Percentiles rank a stretch among this genome's conserved stretches.
phyloP scores from a whole-genome alignment of 2,329 filamentous ascomycete genomes.

The Cylindrodendrum hubeiense region DNA sequence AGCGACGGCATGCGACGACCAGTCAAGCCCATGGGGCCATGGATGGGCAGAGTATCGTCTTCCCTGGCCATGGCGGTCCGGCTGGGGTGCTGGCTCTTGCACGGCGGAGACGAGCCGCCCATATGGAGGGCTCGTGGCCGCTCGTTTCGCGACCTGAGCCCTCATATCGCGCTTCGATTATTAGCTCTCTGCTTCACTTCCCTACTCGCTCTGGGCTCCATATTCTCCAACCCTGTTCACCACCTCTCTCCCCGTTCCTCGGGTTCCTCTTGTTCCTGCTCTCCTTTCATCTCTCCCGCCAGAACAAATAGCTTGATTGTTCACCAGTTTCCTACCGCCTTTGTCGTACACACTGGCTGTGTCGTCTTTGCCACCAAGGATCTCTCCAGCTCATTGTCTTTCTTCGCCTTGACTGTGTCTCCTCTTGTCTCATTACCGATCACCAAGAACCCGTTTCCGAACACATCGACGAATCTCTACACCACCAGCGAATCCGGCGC shows the following conservation, averaged over 20 bases:
- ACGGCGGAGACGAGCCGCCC: neutral
- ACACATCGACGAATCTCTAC: neutral
- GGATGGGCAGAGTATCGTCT: slow-evolving; percentile 21
- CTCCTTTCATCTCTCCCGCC: slow-evolving; percentile 10
- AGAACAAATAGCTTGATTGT: slow-evolving; percentile 36
- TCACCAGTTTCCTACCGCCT: slow-evolving; percentile 22
- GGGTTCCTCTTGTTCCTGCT: neutral
- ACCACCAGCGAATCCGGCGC: slow-evolving; percentile 4
- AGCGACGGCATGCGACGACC: slow-evolving; percentile 21
- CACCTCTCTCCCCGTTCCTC: slow-evolving; percentile 5
- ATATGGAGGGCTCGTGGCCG: neutral
- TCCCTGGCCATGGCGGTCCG: slow-evolving; percentile 16
- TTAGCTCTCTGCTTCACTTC: slow-evolving; percentile 8
- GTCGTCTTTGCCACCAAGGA: slow-evolving; percentile 22
- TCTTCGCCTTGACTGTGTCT: neutral
- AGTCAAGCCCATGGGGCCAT: slow-evolving; percentile 22
- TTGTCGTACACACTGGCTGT: slow-evolving; percentile 35
- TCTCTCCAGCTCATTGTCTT: slow-evolving; percentile 3
- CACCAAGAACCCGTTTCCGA: neutral
- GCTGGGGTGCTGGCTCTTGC: slow-evolving; percentile 10
- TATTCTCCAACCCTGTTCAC: slow-evolving; percentile 26
- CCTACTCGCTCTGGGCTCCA: slow-evolving; percentile 9
- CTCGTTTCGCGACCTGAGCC: slow-evolving; percentile 31
- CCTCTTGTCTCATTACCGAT: neutral
- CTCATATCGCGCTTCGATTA: slow-evolving; percentile 28